phyloP scores from a whole-genome alignment of 352 stramenopile species.

The Pythium biforme region DNA sequence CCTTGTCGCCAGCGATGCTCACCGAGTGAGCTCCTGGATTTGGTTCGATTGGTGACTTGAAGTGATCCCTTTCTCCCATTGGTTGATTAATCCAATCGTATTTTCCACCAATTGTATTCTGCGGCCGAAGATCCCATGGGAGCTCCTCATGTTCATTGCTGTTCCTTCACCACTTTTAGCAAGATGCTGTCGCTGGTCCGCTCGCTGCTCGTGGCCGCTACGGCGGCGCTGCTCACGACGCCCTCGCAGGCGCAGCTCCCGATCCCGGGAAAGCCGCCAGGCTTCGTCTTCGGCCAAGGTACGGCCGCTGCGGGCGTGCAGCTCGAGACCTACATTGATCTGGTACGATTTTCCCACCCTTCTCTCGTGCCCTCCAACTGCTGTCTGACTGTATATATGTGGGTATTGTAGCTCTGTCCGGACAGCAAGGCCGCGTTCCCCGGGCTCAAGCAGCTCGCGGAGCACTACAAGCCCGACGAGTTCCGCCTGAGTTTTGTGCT shows the following conservation, averaged over 20 bases:
- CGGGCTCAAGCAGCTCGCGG: slow-evolving; percentile 31
- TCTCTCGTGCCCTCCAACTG: neutral
- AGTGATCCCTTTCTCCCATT: slow-evolving; percentile 21
- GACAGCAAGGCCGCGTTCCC: slow-evolving; percentile 36
- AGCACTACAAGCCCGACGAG: slow-evolving; percentile 30
- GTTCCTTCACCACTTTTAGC: neutral
- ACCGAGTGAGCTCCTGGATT: neutral
- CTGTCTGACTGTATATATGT: neutral
- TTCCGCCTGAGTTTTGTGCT: slow-evolving; percentile 38
- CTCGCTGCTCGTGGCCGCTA: slow-evolving; percentile 1
- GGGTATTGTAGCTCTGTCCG: slow-evolving; percentile 29
- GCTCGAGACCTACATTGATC: slow-evolving; percentile 79
- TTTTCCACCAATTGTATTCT: slow-evolving; percentile 17
- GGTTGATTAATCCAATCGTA: slow-evolving; percentile 6
- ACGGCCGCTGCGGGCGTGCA: slow-evolving; percentile 58
- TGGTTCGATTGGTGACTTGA: slow-evolving; percentile 1
- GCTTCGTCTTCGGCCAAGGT: slow-evolving; percentile 58
- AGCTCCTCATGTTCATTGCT: slow-evolving; percentile 4
- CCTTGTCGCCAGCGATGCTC: too few relatives aligned
- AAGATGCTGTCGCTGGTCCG: slow-evolving; percentile 12
- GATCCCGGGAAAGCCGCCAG: slow-evolving; percentile 57
- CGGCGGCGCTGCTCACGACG: slow-evolving; percentile 3
- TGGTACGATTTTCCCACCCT: slow-evolving; percentile 32
- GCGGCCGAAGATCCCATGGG: neutral
- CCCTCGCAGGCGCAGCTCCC: slow-evolving; percentile 42